phyloP scores from a whole-genome alignment of 208 protist species.

The Strigomonas galati region DNA sequence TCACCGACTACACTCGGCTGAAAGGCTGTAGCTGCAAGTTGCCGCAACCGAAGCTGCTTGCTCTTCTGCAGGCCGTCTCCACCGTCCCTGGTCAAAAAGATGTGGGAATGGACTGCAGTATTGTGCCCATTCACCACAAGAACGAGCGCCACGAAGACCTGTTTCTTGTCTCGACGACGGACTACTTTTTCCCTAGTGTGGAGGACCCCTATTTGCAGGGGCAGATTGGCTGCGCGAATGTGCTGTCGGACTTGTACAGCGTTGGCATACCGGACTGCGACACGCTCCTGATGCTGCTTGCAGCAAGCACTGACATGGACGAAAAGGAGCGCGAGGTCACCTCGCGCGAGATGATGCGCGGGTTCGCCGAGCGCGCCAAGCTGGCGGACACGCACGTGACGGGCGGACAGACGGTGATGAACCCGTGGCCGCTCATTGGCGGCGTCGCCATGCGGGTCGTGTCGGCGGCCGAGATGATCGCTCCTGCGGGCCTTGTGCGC shows the following conservation, averaged over 20 bases:
- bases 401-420: slow-evolving; percentile 96
- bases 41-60: slow-evolving; percentile 87
- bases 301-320: slow-evolving; percentile 91
- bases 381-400: slow-evolving; percentile 85
- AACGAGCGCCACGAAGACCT: slow-evolving; percentile 46
- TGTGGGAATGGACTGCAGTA: slow-evolving; percentile 92
- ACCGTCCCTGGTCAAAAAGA: slow-evolving; percentile 67
- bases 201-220: slow-evolving; percentile 95
- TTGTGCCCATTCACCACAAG: slow-evolving; percentile 77
- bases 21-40: slow-evolving; percentile 95
- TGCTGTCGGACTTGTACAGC: slow-evolving; percentile 96
- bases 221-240: slow-evolving; percentile 95
- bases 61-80: slow-evolving; percentile 74
- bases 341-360: slow-evolving; percentile 90
- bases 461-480: slow-evolving; percentile 80
- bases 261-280: slow-evolving; percentile 94
- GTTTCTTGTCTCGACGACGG: slow-evolving; percentile 93
- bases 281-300: slow-evolving; percentile 96
- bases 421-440: slow-evolving; percentile 95
- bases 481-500: slow-evolving; percentile 63
- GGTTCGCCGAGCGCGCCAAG: slow-evolving; percentile 86
- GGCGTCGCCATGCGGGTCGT: slow-evolving; percentile 90
- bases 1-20: slow-evolving; percentile 88
- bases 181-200: slow-evolving; percentile 97
- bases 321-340: slow-evolving; percentile 70